Evolutionary conservation across 176 grass and related monocot genomes (phyloP), one percentile per base, ranked within the genome.

Genomic region (Eragrostis nindensis): DNA sequence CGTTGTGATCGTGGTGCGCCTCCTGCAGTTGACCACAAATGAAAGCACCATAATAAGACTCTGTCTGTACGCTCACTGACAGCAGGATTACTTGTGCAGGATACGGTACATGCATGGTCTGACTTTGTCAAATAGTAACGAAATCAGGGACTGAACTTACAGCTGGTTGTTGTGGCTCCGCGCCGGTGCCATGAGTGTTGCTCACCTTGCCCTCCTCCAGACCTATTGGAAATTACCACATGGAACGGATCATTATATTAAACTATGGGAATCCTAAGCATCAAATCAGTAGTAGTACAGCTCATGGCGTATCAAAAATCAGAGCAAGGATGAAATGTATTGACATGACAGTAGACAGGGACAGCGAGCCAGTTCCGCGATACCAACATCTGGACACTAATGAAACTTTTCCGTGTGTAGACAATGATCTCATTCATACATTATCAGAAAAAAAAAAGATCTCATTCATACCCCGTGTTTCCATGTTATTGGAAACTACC

Each of bases 181-280:
- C 61, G 18, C 3, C 21, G 48, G 47, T 74, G 75, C 62, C 81
- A 75, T 84, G 80, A 16, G 81, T 62, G 75, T 25, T n/a, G 63
- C 62, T 21, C 75, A 62, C 47, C 75, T 88, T 88, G 42, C 81
- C 86, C 52, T 88, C 86, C 81, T 84, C 86, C 52, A 88, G 18
- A 2, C 2, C 52, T 7, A 13, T 52, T 68, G 21, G 8, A 50
- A 67, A 71, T 1, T 21, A 24, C 21, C 50, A 5, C 8, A 40
- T 2, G 2, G 4, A 0, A 18, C 13, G 2, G 40, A 50, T 63
- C 3, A 0, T 82, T 2, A 0, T 1, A 0, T 82, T 2, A 0
- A 57, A 47, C 6, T 62, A 1, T 13, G 17, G 14, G 19, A 67
- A 39, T 8, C 26, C 12, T 49, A 44, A 47, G 25, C 16, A 17